Evolutionary conservation across 306 rosid genomes (phyloP).

Genomic region (Heteromeles arbutifolia): DNA sequence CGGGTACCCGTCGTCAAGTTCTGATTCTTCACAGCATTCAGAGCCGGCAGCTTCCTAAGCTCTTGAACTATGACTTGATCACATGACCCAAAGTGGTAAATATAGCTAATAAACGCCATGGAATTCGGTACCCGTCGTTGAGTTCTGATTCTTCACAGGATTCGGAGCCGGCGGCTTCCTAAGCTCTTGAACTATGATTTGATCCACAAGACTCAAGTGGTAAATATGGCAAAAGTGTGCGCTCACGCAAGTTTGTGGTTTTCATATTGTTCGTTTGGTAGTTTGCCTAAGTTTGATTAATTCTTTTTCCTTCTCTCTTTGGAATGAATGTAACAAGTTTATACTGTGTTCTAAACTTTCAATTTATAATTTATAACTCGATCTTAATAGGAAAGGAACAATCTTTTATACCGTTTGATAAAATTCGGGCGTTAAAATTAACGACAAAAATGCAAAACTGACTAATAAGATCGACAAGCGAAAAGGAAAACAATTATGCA

Average conservation of each 20-base stretch:
- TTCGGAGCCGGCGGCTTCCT: too few species aligned
- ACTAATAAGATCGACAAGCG: background rate
- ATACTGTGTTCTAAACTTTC: background rate
- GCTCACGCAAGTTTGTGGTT: background rate
- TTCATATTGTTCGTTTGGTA: background rate
- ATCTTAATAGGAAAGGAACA: background rate
- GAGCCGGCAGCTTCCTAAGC: background rate
- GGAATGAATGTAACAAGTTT: background rate
- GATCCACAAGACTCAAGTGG: too few species aligned
- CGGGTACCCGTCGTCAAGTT: constrained; percentile 42
- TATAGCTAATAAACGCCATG: too few species aligned
- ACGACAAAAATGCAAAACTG: background rate
- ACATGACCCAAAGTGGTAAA: background rate
- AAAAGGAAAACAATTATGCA: background rate
- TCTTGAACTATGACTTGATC: background rate
- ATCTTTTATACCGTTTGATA: background rate
- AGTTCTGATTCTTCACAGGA: too few species aligned
- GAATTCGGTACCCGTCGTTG: too few species aligned
- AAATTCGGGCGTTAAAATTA: background rate
- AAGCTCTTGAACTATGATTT: too few species aligned
- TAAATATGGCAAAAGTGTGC: background rate
- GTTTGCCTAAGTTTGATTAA: background rate
- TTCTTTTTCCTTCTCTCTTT: background rate
- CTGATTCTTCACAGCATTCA: constrained; percentile 1
- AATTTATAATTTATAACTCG: background rate